Evolutionary conservation across 352 stramenopile genomes (phyloP), one percentile per base, ranked within the genome.

Genomic region (Phytophthora meadii): DNA sequence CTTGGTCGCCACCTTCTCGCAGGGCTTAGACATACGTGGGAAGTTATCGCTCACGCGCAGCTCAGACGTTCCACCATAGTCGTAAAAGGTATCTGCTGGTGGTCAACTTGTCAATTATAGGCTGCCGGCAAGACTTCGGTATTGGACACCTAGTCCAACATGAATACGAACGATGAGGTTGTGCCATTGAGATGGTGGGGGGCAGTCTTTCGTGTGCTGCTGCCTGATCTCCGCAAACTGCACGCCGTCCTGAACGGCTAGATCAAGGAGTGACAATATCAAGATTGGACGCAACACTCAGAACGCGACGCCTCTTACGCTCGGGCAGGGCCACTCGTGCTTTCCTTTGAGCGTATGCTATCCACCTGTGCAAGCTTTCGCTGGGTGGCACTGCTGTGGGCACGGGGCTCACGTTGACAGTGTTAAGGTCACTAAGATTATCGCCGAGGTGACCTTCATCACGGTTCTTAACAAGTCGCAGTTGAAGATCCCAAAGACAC

Each of bases 231-330:
- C 9, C 72, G 86, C 60, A 82, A 86, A 28, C 76, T 99, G 32
- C 87, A 94, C 50, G 77, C 76, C 15, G 82, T 90, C 17, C 77
- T 99, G 7, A 65, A 92, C 52, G 72, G 68, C 30, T 98, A 99
- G 72, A 77, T 83, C 9, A 68, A 82, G n/a, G 87, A 98, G 63
- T 99, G 78, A 87, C 66, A 97, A 99, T 64, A 97, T 99, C 79
- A 99, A 99, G 80, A 99, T 99, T 76, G 97, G 97, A 50, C 81
- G 97, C 49, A 99, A 99, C 80, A 94, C 87, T 17, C 86, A 94
- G 65, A 96, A 99, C 76, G 96, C 97, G 1, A 99, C 96, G 28
- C 96, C 97, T 1, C 64, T 99, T 6, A 99, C 97, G n/a, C 82
- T 99, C 17, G 96, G 95, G 47, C 97, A 99, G 81, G 97, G 99